These are phyloP conservation scores for Hyphopichia khmerensis DNA, from an alignment of 1,139 yeast species.

Conservation along the genomic window DNA sequence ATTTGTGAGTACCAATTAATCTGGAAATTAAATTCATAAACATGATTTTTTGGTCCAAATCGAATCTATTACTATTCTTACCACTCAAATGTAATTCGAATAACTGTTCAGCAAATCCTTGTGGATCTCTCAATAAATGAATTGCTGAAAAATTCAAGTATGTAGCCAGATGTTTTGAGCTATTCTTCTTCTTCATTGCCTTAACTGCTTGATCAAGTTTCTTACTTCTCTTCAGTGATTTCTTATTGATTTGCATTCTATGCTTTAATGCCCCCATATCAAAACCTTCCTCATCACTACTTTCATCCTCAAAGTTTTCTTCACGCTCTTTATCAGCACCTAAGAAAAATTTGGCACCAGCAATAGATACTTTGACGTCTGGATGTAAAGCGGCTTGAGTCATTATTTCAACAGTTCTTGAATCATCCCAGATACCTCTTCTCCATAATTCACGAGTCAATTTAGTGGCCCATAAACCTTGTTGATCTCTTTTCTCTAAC, in stretches of 20 bases:
- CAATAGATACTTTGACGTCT: slow-evolving; percentile 81
- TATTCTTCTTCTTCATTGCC: slow-evolving; percentile 58
- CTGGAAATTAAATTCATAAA: slow-evolving; percentile 86
- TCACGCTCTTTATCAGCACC: slow-evolving; percentile 97
- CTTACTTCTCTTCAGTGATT: slow-evolving; percentile 74
- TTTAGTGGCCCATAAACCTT: slow-evolving; percentile 95
- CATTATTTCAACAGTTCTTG: slow-evolving; percentile 94
- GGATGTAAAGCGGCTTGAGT: slow-evolving; percentile 90
- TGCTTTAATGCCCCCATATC: slow-evolving; percentile 74
- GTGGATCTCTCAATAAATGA: slow-evolving; percentile 92
- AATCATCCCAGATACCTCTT: slow-evolving; percentile 97
- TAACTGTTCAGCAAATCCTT: slow-evolving; percentile 89
- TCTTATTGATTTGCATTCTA: slow-evolving; percentile 79
- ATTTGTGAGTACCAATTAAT: slow-evolving; percentile 89
- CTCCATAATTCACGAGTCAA: slow-evolving; percentile 95
- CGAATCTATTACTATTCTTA: slow-evolving; percentile 64
- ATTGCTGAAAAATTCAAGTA: slow-evolving; percentile 91
- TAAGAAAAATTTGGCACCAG: slow-evolving; percentile 87
- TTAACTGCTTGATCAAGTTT: slow-evolving; percentile 74
- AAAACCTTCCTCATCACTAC: slow-evolving; percentile 69
- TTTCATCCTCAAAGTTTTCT: slow-evolving; percentile 70
- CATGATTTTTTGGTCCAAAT: slow-evolving; percentile 84
- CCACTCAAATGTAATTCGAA: slow-evolving; percentile 71
- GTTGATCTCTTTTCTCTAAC: slow-evolving; percentile 72
- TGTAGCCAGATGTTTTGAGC: slow-evolving; percentile 56